Evolutionary conservation across 2,329 filamentous ascomycete species (phyloP).

Genomic region (Microcera coccophila): DNA sequence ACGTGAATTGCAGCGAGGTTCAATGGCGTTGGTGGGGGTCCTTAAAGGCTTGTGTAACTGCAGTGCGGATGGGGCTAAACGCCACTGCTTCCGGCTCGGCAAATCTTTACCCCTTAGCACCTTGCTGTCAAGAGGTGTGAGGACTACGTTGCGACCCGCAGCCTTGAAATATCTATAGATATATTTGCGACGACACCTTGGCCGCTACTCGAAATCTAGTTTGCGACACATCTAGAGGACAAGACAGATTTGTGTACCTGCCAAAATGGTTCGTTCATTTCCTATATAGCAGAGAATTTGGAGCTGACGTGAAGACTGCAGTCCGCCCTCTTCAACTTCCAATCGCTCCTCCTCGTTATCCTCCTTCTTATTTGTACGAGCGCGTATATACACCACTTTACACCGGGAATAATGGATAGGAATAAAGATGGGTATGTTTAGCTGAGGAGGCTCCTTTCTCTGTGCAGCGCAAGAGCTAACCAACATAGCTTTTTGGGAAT

Average conservation of each 20-base stretch:
- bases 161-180: conserved; percentile 7
- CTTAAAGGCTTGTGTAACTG: conserved; percentile 13
- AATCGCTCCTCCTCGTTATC: conserved; percentile 89
- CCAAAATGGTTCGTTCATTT: conserved; percentile 26
- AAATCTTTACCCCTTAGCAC: conserved; percentile 38
- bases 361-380: conserved; percentile 95
- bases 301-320: conserved; percentile 34
- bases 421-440: conserved; percentile 78
- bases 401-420: conserved; percentile 83
- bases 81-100: conserved; percentile 29
- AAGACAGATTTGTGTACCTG: conserved; percentile 2
- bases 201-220: neutral
- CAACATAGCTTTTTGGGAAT: conserved; percentile 67
- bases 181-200: conserved; percentile 11
- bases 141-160: conserved; percentile 7
- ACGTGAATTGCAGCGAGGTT: conserved; percentile 18
- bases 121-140: conserved; percentile 20
- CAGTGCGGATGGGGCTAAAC: conserved; percentile 17
- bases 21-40: conserved; percentile 16
- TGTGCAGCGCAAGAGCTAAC: neutral
- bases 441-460: neutral
- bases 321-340: conserved; percentile 98
- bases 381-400: conserved; percentile 86
- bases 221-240: neutral
- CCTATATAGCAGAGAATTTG: neutral